These are phyloP conservation scores for Chlorella sp. DNA, from an alignment of 139 green algal species.

Conservation along the genomic window DNA sequence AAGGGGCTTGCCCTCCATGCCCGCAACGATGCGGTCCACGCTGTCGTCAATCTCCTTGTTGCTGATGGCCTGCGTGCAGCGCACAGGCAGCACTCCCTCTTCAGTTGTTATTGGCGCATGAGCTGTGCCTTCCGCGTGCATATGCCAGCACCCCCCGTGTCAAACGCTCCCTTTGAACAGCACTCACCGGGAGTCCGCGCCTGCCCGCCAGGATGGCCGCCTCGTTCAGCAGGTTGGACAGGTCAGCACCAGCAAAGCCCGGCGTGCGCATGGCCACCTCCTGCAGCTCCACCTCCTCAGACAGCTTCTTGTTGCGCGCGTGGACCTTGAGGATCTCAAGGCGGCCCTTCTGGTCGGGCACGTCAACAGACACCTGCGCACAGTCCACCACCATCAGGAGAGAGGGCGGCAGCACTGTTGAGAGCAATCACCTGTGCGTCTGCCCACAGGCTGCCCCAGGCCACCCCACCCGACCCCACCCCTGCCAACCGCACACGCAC, in stretches of 20 bases:
- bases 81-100: too few species aligned
- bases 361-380: conserved; percentile 71
- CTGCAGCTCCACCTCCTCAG: conserved; percentile 86
- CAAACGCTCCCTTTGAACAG: too few species aligned
- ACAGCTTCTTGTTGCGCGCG: conserved; percentile 95
- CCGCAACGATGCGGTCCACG: conserved; percentile 93
- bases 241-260: conserved; percentile 90
- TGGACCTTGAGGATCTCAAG: conserved; percentile 90
- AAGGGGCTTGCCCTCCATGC: conserved; percentile 99
- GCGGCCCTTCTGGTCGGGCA: conserved; percentile 93
- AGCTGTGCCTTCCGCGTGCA: too few species aligned
- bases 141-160: neutral
- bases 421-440: too few species aligned
- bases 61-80: conserved; percentile 28
- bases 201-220: conserved; percentile 94
- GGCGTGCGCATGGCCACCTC: conserved; percentile 89
- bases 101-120: too few species aligned
- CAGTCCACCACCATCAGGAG: neutral
- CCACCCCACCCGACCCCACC: too few species aligned
- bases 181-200: conserved; percentile 50
- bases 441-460: neutral
- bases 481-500: too few species aligned
- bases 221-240: conserved; percentile 99
- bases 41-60: conserved; percentile 92
- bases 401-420: neutral